Evolutionary conservation across 2,329 filamentous ascomycete species (phyloP).

Genomic region (Cladosporium sp.): DNA sequence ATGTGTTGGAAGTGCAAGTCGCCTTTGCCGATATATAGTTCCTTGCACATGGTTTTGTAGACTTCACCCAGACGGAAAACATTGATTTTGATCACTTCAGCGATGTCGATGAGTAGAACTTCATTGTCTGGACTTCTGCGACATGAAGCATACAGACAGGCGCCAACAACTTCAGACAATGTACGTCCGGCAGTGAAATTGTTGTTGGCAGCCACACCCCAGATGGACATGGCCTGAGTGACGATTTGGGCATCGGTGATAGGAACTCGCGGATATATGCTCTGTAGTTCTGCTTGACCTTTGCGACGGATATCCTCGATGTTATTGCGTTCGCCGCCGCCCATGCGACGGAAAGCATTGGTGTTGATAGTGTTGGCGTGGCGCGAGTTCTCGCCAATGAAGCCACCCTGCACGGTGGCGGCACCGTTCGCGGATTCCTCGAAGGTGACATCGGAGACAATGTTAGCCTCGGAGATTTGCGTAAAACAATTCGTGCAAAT

Average conservation of each 20-base stretch:
- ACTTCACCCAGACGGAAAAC: constrained; percentile 88
- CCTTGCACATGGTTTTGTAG: constrained; percentile 76
- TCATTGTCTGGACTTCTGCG: constrained; percentile 74
- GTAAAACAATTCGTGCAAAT: constrained; percentile 81
- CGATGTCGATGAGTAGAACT: constrained; percentile 92
- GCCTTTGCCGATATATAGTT: constrained; percentile 57
- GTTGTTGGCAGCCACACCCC: constrained; percentile 53
- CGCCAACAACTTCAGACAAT: constrained; percentile 79
- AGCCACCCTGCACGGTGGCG: constrained; percentile 86
- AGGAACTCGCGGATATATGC: constrained; percentile 36
- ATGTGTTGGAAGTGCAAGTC: constrained; percentile 54
- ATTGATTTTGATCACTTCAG: constrained; percentile 78
- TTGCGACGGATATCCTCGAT: constrained; percentile 52
- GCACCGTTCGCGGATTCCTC: constrained; percentile 82
- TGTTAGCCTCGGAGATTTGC: constrained; percentile 79
- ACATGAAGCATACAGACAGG: constrained; percentile 85
- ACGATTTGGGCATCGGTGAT: constrained; percentile 26
- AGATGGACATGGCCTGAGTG: constrained; percentile 38
- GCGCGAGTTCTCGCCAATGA: constrained; percentile 79
- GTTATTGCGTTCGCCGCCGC: constrained; percentile 45
- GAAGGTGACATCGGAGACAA: constrained; percentile 88
- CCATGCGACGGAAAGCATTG: constrained; percentile 41
- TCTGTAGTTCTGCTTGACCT: constrained; percentile 40
- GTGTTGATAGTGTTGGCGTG: constrained; percentile 61
- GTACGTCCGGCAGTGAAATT: constrained; percentile 77